Conservation (phyloP, 1,139 yeast genomes). For the Debaryomyces psychrophilus region DNA sequence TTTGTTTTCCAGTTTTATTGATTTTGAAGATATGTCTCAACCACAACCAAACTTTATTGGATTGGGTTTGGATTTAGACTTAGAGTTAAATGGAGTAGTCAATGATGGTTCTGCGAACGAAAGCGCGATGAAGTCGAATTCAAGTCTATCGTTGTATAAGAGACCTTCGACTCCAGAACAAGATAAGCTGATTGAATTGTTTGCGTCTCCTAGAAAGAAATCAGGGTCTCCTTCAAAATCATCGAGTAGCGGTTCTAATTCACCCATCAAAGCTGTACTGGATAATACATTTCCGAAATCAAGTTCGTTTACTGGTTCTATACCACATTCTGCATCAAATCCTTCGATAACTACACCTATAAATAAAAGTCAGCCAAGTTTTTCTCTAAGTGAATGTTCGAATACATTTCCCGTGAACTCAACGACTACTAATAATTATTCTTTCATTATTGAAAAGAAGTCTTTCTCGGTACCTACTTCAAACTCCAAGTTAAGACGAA, state of each 20-base stretch:
- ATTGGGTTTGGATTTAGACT: slow-evolving; percentile 7
- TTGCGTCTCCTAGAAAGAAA: slow-evolving; percentile 11
- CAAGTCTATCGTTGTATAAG: slow-evolving; percentile 2
- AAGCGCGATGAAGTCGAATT: not conserved
- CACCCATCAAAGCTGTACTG: slow-evolving; percentile 7
- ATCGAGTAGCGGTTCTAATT: slow-evolving; percentile 9
- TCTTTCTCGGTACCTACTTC: slow-evolving; percentile 6
- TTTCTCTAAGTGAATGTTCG: slow-evolving; percentile 34
- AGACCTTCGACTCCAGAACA: slow-evolving; percentile 6
- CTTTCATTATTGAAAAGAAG: slow-evolving; percentile 22
- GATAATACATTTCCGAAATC: slow-evolving; percentile 14
- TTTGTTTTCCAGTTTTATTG: slow-evolving; percentile 10
- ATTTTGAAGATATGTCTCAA: slow-evolving; percentile 1
- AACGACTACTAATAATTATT: slow-evolving; percentile 17
- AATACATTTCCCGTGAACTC: slow-evolving; percentile 25
- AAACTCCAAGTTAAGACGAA: slow-evolving; percentile 20
- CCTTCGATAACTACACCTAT: slow-evolving; percentile 7
- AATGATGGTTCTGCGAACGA: not conserved
- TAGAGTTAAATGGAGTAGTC: not conserved
- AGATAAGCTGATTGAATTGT: slow-evolving; percentile 3
- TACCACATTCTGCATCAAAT: slow-evolving; percentile 11
- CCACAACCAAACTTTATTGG: slow-evolving; percentile 5
- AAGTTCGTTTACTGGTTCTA: slow-evolving; percentile 14
- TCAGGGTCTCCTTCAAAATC: slow-evolving; percentile 11
- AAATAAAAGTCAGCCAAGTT: slow-evolving; percentile 15